A percentile compares a stretch with the other conserved stretches of the same genome.
Conservation (phyloP, 2,329 filamentous ascomycete genomes). For the Cadophora sp. region DNA sequence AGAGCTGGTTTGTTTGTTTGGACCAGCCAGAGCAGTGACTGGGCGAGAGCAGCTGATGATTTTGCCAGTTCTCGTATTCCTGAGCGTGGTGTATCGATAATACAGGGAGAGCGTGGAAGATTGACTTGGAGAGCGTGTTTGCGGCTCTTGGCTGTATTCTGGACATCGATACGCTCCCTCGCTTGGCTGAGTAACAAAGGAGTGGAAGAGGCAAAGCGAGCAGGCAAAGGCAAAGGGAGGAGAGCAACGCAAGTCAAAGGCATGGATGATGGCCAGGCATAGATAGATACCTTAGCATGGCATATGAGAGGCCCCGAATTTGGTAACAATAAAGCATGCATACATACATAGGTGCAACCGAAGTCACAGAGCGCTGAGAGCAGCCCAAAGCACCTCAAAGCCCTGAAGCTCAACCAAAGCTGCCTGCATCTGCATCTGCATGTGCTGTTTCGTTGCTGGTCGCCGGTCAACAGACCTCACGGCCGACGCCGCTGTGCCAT, state of each 20-base stretch:
- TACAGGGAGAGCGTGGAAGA: not conserved
- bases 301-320: not conserved
- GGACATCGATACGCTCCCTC: not conserved
- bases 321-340: not conserved
- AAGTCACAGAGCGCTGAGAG: not conserved
- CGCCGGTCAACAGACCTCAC: not conserved
- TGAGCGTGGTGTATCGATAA: not conserved
- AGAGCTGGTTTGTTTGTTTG: slow-evolving; percentile 8
- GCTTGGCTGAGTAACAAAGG: not conserved
- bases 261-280: not conserved
- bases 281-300: not conserved
- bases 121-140: slow-evolving; percentile 6
- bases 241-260: not conserved
- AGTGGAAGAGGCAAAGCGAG: not conserved
- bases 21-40: not conserved
- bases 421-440: too few species aligned
- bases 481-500: not conserved
- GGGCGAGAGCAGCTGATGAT: slow-evolving; percentile 12
- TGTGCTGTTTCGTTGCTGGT: slow-evolving; percentile 6
- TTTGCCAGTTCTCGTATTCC: not conserved
- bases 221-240: not conserved
- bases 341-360: not conserved
- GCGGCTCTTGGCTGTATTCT: slow-evolving; percentile 8
- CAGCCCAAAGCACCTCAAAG: not conserved
- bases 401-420: slow-evolving; percentile 3